These are phyloP conservation scores for Clavispora santaluciae DNA, from an alignment of 805 yeast species.

Conservation along the genomic window DNA sequence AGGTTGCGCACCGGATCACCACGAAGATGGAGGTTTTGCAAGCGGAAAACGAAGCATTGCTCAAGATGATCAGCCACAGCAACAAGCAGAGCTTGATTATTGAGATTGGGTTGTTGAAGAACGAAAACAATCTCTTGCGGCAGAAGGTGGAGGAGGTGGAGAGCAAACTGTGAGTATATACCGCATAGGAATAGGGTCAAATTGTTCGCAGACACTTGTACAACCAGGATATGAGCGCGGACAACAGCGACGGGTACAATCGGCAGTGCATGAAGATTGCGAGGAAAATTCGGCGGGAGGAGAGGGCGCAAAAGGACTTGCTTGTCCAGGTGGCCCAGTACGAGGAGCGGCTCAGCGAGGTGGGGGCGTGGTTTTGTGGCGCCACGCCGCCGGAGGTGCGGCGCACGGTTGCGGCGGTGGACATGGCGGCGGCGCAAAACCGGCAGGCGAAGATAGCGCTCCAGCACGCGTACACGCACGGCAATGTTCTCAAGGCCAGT, in stretches of 20 bases:
- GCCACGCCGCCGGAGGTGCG: neutral
- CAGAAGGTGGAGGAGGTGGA: constrained; percentile 10
- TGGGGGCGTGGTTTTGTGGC: neutral
- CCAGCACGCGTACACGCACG: neutral
- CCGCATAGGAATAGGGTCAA: neutral
- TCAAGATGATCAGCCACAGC: constrained; percentile 71
- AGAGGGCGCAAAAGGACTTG: neutral
- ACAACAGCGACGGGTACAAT: neutral
- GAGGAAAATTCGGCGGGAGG: neutral
- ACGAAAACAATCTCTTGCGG: constrained; percentile 24
- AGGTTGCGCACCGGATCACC: constrained; percentile 67
- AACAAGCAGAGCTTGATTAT: constrained; percentile 66
- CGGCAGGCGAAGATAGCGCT: neutral
- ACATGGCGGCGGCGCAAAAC: neutral
- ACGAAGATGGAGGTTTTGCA: constrained; percentile 55
- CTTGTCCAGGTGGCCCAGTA: neutral
- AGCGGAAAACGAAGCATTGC: constrained; percentile 65
- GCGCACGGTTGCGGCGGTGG: neutral
- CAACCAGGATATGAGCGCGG: neutral
- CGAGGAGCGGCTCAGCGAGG: neutral
- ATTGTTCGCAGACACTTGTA: constrained; percentile 1
- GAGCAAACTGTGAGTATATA: constrained; percentile 2
- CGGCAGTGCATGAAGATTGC: neutral
- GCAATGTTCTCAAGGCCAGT: neutral
- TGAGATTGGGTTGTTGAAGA: constrained; percentile 57